phyloP scores from a whole-genome alignment of 768 basidiomycete species.

The Psilocybe tampanensis region DNA sequence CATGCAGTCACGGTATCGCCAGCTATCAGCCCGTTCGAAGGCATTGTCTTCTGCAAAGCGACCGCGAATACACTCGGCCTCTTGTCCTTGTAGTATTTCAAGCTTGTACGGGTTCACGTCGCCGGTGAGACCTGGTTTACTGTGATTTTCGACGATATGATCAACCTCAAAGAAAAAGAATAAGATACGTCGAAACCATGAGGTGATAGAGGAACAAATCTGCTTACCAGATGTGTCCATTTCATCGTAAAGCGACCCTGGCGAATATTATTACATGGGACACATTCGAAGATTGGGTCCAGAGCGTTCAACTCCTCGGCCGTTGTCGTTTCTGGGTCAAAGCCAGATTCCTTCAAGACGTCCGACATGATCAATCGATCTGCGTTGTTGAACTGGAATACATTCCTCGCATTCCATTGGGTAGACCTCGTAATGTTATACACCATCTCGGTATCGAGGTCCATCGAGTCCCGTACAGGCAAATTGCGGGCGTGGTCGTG shows the following conservation, averaged over 20 bases:
- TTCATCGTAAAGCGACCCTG: constrained; percentile 23
- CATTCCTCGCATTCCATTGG: background rate
- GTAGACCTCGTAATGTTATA: background rate
- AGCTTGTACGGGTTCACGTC: background rate
- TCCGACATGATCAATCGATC: background rate
- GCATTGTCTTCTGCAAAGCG: background rate
- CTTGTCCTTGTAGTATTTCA: background rate
- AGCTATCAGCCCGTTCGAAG: background rate
- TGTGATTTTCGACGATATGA: background rate
- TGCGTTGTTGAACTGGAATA: background rate
- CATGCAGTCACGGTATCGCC: background rate
- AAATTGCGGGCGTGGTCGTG: background rate
- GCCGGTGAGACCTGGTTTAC: too few relatives aligned
- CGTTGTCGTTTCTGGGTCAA: constrained; percentile 24
- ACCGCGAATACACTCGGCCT: background rate
- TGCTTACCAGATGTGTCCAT: constrained; percentile 22
- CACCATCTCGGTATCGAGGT: background rate
- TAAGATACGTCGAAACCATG: background rate
- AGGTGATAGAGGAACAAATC: constrained; percentile 6
- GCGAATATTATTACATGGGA: constrained; percentile 16
- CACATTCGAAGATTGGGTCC: constrained; percentile 28
- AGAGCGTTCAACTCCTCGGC: constrained; percentile 22
- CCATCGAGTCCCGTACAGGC: background rate
- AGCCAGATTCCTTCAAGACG: background rate
- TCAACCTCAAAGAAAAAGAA: background rate